phyloP scores from a whole-genome alignment of 1,139 yeast genomes.

The Pneumocystis oryctolagi region DNA sequence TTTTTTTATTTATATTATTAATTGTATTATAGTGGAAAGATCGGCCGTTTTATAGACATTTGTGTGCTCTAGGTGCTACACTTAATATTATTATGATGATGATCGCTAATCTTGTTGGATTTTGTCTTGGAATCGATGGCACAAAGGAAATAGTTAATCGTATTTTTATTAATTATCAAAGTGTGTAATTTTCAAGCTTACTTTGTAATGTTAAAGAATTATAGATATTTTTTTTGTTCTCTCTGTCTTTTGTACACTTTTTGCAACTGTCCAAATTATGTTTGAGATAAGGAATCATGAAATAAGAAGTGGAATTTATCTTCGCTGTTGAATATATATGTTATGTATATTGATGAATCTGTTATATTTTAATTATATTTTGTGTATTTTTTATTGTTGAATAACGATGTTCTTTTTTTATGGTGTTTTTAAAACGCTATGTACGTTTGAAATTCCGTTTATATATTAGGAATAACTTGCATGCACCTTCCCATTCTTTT shows the following conservation, averaged over 20 bases:
- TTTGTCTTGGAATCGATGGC: conserved; percentile 84
- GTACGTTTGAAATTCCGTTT: background rate
- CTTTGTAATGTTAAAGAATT: conserved; percentile 9
- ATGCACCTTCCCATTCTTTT: background rate
- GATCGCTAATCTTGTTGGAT: conserved; percentile 89
- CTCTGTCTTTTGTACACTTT: conserved; percentile 49
- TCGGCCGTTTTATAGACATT: conserved; percentile 61
- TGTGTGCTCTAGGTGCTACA: conserved; percentile 80
- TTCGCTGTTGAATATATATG: conserved; percentile 42
- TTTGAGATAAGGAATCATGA: conserved; percentile 82
- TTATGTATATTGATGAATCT: background rate
- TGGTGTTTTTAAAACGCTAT: background rate
- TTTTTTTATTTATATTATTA: conserved; percentile 4
- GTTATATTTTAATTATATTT: background rate
- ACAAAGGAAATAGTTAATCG: conserved; percentile 48
- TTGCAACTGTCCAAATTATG: conserved; percentile 84
- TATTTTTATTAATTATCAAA: conserved; percentile 46
- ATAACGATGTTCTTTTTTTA: background rate
- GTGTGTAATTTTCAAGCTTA: conserved; percentile 3
- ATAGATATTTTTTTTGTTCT: conserved; percentile 56
- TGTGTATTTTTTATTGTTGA: background rate
- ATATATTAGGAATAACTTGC: background rate
- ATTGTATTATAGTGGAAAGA: conserved; percentile 26
- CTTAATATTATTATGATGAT: conserved; percentile 94
- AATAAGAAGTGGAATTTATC: conserved; percentile 64